A percentile compares a stretch with the other conserved stretches of the same genome.
Conservation (phyloP, 805 yeast species). For the Lachancea quebecensis region DNA sequence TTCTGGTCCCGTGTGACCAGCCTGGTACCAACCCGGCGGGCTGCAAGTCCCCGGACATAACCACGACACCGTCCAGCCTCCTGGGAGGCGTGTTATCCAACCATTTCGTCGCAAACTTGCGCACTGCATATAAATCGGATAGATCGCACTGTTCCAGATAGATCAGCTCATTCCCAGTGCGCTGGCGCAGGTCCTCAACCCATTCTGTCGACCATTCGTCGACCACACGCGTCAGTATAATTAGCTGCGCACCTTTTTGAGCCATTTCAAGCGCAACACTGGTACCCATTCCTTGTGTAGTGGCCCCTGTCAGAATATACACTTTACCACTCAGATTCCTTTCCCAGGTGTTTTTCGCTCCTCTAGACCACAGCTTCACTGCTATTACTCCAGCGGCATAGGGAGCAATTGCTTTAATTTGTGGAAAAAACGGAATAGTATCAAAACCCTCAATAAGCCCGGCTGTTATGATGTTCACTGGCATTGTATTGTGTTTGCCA, state of each 20-base stretch:
- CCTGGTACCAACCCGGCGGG: conserved; percentile 49
- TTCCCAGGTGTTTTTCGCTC: conserved; percentile 83
- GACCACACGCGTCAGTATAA: conserved; percentile 58
- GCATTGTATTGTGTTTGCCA: conserved; percentile 45
- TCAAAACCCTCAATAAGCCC: conserved; percentile 66
- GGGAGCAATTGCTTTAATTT: conserved; percentile 54
- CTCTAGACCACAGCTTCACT: conserved; percentile 69
- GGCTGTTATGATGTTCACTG: conserved; percentile 71
- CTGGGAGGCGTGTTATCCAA: conserved; percentile 86
- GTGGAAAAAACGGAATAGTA: conserved; percentile 65
- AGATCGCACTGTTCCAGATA: conserved; percentile 91
- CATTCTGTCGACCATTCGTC: conserved; percentile 78
- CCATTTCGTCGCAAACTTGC: conserved; percentile 93
- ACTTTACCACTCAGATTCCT: conserved; percentile 89
- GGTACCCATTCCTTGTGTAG: conserved; percentile 79
- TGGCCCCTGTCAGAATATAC: conserved; percentile 82
- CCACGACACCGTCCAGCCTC: conserved; percentile 80
- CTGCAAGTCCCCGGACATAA: conserved; percentile 77
- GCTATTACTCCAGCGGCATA: conserved; percentile 39
- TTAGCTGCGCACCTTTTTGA: conserved; percentile 74
- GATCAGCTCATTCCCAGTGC: conserved; percentile 63
- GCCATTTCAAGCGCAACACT: conserved; percentile 71
- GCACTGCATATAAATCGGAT: conserved; percentile 59
- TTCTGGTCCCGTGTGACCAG: conserved; percentile 39
- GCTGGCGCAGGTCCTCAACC: conserved; percentile 67